A percentile compares a stretch with the other conserved stretches of the same genome.
Evolutionary conservation across 495 filamentous ascomycete species (phyloP).

Genomic region (Trichoderma erinaceum): DNA sequence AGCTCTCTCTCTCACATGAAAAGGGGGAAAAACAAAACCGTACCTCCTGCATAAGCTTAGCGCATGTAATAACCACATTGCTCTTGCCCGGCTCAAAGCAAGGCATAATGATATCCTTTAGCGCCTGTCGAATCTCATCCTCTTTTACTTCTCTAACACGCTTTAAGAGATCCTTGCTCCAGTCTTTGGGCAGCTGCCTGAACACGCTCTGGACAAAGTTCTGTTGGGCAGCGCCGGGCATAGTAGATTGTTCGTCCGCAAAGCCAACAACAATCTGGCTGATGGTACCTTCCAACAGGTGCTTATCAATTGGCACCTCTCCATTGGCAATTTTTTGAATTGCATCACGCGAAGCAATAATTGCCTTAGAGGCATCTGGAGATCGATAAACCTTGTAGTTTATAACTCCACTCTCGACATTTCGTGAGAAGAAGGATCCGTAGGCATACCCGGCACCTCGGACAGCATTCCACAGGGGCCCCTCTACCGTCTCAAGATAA

Average conservation of each 20-base stretch:
- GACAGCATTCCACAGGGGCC: constrained; percentile 86
- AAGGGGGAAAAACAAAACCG: constrained; percentile 25
- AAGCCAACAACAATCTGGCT: constrained; percentile 77
- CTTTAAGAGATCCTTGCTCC: constrained; percentile 66
- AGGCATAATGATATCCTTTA: constrained; percentile 69
- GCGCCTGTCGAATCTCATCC: constrained; percentile 69
- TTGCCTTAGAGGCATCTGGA: constrained; percentile 83
- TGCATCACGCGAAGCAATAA: constrained; percentile 65
- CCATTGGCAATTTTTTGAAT: constrained; percentile 48
- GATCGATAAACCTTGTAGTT: constrained; percentile 82
- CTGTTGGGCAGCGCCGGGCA: constrained; percentile 68
- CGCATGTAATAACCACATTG: constrained; percentile 85
- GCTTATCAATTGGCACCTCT: constrained; percentile 62
- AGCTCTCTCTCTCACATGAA: not conserved
- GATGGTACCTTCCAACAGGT: constrained; percentile 83
- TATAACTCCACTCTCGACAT: constrained; percentile 71
- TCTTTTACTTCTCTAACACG: constrained; percentile 67
- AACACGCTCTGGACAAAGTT: constrained; percentile 81
- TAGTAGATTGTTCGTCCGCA: constrained; percentile 81
- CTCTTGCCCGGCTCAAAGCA: constrained; percentile 70
- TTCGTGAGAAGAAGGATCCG: constrained; percentile 66
- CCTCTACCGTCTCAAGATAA: constrained; percentile 90
- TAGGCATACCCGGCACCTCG: constrained; percentile 92
- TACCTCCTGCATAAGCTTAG: constrained; percentile 78
- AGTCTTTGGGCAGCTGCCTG: constrained; percentile 67